Evolutionary conservation across 805 yeast genomes (phyloP).

Genomic region (Candida fluviatilis): DNA sequence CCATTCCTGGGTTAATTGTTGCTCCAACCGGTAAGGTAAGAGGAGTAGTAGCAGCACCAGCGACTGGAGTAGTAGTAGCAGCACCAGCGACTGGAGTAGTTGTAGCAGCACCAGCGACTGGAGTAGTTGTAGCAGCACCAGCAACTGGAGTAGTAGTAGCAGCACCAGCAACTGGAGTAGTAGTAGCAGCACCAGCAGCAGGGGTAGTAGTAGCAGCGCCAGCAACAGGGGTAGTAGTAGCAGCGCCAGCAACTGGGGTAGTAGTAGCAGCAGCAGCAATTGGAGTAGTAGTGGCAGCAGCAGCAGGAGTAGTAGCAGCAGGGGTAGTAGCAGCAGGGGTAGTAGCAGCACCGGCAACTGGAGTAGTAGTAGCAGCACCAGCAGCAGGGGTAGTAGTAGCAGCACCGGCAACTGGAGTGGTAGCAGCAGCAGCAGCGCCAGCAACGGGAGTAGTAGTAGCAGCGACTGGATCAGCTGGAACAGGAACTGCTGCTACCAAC

Average conservation of each 20-base stretch:
- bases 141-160: constrained; percentile 5
- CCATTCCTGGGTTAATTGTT: too few relatives aligned
- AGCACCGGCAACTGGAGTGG: constrained; percentile 12
- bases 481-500: background rate
- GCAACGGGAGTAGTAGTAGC: constrained; percentile 9
- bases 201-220: constrained; percentile 12
- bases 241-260: constrained; percentile 13
- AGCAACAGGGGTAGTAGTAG: constrained; percentile 12
- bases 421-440: constrained; percentile 9
- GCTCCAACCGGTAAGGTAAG: constrained; percentile 9
- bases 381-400: constrained; percentile 13
- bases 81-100: constrained; percentile 11
- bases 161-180: constrained; percentile 11
- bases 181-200: constrained; percentile 12
- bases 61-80: constrained; percentile 8
- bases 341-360: constrained; percentile 15
- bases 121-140: constrained; percentile 12
- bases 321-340: constrained; percentile 16
- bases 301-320: constrained; percentile 13
- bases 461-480: constrained; percentile 7
- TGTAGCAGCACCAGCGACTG: constrained; percentile 11
- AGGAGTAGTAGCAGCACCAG: constrained; percentile 11
- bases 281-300: constrained; percentile 15
- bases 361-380: constrained; percentile 13
- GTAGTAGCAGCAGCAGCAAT: constrained; percentile 12